Conservation (phyloP, 1,139 yeast species). For the Williopsis jadinii region DNA sequence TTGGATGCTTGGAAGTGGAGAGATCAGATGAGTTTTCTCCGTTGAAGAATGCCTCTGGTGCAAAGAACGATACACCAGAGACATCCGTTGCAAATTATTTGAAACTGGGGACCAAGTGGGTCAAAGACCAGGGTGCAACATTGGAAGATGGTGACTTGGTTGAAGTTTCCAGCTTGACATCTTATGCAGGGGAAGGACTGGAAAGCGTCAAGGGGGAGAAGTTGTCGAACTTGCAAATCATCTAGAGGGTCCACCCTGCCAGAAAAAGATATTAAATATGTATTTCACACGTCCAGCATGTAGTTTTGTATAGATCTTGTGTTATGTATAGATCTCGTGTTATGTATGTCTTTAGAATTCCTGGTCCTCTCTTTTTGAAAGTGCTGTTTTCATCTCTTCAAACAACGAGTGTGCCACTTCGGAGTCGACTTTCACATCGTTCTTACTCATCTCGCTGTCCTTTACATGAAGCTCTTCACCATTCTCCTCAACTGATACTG, state of each 20-base stretch:
- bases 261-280: too few species aligned
- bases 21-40: conserved; percentile 88
- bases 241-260: conserved; percentile 3
- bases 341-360: too few species aligned
- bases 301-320: not conserved
- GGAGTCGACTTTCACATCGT: conserved; percentile 7
- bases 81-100: conserved; percentile 68
- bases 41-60: conserved; percentile 82
- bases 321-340: not conserved
- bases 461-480: not conserved
- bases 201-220: conserved; percentile 47
- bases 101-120: conserved; percentile 72
- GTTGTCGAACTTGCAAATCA: conserved; percentile 29
- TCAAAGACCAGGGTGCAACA: conserved; percentile 57
- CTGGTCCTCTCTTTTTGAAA: too few species aligned
- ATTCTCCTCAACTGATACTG: conserved; percentile 1
- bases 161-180: conserved; percentile 72
- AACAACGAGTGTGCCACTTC: conserved; percentile 6
- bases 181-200: conserved; percentile 84
- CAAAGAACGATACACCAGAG: conserved; percentile 76
- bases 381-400: conserved; percentile 9
- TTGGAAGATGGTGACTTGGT: conserved; percentile 43
- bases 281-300: conserved; percentile 1
- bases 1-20: conserved; percentile 90
- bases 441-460: conserved; percentile 3